Evolutionary conservation across 2,329 filamentous ascomycete genomes (phyloP).

Genomic region (Aspergillus calidoustus): DNA sequence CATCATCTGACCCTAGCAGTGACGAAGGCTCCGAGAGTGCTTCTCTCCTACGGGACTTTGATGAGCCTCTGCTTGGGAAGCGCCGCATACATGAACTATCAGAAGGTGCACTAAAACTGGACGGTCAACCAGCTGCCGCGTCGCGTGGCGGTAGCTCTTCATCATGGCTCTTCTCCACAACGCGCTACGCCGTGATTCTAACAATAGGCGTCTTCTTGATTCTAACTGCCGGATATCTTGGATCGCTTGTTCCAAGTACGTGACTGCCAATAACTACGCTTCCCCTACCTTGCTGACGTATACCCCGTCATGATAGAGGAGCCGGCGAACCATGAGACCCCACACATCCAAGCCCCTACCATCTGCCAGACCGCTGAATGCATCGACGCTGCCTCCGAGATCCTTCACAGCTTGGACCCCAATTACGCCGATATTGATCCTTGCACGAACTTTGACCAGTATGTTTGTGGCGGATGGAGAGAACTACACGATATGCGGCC

Average conservation of each 20-base stretch:
- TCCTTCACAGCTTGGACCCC: conserved; percentile 66
- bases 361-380: conserved; percentile 65
- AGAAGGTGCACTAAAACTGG: conserved; percentile 1
- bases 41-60: conserved; percentile 12
- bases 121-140: neutral
- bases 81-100: neutral
- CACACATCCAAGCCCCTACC: conserved; percentile 24
- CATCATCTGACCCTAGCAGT: conserved; percentile 9
- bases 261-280: neutral
- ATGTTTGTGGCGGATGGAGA: conserved; percentile 70
- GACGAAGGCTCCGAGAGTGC: conserved; percentile 14
- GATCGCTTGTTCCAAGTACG: conserved; percentile 12
- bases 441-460: conserved; percentile 70
- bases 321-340: conserved; percentile 19
- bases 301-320: conserved; percentile 11
- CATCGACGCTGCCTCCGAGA: conserved; percentile 65
- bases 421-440: conserved; percentile 68
- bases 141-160: neutral
- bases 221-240: conserved; percentile 11
- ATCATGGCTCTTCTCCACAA: conserved; percentile 14
- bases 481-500: conserved; percentile 67
- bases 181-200: conserved; percentile 13
- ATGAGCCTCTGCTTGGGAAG: conserved; percentile 16
- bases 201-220: conserved; percentile 8
- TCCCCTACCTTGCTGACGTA: neutral